Base-by-base conservation (phyloP, 2,329 filamentous ascomycete genomes). In the Pseudodiploospora longispora region DNA sequence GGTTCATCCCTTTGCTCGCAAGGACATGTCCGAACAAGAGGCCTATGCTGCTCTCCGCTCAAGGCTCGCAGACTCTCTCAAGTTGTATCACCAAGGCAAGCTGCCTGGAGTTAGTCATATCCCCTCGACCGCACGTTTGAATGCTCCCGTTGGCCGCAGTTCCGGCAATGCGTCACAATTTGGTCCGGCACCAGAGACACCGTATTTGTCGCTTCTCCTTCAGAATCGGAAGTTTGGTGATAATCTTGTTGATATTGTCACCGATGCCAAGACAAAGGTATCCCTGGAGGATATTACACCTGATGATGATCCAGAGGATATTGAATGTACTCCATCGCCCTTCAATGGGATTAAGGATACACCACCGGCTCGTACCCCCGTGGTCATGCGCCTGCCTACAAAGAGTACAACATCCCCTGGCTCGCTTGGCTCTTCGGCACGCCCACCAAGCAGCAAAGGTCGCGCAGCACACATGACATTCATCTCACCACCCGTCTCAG, bases 171-270 rank as follows among this genome's bases (percentile, higher is more conserved):
- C 30, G n/a, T 31, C 45, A 10, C 31, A 34, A 5, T 79, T 81
- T 55, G 65, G 72, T 43, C 71, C 71, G 41, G 78, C 80, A 8
- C 60, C 73, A 6, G 73, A 78, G 31, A 77, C 79, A 10, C 85
- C 85, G 10, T 74, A 85, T 62, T 69, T 90, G 19, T 86, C 84
- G 30, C 74, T 74, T 35, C 63, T 87, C 38, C 70, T 88, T 64
- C 70, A 78, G 52, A 73, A 67, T 50, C 75, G 72, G 57, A 82
- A 82, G 31, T 75, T 84, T 53, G 66, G 68, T 47, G 71, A 80
- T 41, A 75, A 86, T 55, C 65, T 87, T 42, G 61, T 68, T 47
- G 71, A 78, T 43, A 59, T 74, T 52, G 80, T 83, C 40, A 66
- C 66, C 42, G 78, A 82, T 52, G 77, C 78, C 27, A 82, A 76